Evolutionary conservation across 1,139 yeast species (phyloP), one percentile per base, ranked within the genome.

Genomic region (Yamadazyma oceani): DNA sequence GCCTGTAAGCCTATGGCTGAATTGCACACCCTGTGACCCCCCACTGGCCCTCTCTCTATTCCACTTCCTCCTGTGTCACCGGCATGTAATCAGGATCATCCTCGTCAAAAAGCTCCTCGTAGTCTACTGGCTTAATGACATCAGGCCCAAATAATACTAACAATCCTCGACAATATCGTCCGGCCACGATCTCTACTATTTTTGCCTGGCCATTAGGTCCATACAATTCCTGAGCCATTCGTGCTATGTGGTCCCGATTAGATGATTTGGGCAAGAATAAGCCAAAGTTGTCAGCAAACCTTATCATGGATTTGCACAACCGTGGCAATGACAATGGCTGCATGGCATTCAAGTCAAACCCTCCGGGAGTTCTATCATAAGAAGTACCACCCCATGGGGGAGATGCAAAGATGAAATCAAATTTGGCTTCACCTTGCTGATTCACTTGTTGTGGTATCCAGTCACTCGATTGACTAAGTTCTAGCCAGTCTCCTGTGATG

Each of bases 311-410:
- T 9, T 39, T 37, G 30, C 82, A 56, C 16, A 83, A 54, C 17
- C 59, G 56, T n/a, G 68, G 63, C 3, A 84, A 50, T 1, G 67
- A 60, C 37, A 80, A 63, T 2, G 94, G 90, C 37, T 63, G 54
- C 73, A 68, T 57, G 33, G 48, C 17, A 37, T 47, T 41, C 28
- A 64, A 44, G 46, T 82, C 80, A 63, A 78, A 85, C 0, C 56
- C 50, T 1, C 65, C 66, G 3, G 54, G 48, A 1, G 56, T 48
- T 9, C 63, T 51, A 25, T 65, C 61, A 60, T 90, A 92, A 4
- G 64, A 57, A 0, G 94, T 88, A 0, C 98, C 98, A 12, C 97
- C 97, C 98, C 98, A 92, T 0, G 97, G 97, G 0, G 97, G 97
- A 5, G 96, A 87, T 17, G 82, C 75, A 60, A 88, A 90, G 5